Percentiles rank a stretch among this genome's conserved stretches.
phyloP scores from a whole-genome alignment of 768 basidiomycete genomes.

The Sarcodon sp. region DNA sequence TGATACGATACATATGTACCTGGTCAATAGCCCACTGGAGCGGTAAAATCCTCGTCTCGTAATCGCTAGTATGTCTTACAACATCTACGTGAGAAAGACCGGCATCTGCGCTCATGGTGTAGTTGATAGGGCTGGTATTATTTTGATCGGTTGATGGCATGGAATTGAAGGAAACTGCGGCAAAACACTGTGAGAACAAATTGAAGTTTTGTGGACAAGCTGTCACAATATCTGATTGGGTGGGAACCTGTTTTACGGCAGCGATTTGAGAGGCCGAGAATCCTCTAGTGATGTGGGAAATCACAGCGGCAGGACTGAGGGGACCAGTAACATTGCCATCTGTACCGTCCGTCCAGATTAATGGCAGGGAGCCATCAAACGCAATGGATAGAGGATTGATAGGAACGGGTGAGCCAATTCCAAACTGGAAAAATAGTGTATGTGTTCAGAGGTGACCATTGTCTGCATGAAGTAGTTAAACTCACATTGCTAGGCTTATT shows the following conservation, averaged over 20 bases:
- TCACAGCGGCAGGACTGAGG: conserved; percentile 47
- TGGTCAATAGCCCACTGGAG: conserved; percentile 69
- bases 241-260: conserved; percentile 33
- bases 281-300: conserved; percentile 39
- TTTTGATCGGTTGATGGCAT: conserved; percentile 24
- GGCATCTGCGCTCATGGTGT: conserved; percentile 57
- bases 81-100: conserved; percentile 59
- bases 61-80: conserved; percentile 49
- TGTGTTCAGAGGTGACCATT: not conserved
- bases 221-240: conserved; percentile 33
- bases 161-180: conserved; percentile 47
- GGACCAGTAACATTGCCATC: conserved; percentile 28
- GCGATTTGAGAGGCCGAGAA: conserved; percentile 35
- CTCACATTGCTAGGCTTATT: conserved; percentile 48
- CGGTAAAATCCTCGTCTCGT: conserved; percentile 55
- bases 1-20: conserved; percentile 20
- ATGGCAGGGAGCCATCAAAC: conserved; percentile 37
- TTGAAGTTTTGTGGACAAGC: conserved; percentile 69
- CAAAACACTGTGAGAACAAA: conserved; percentile 55
- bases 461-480: not conserved
- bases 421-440: conserved; percentile 32
- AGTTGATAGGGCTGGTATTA: conserved; percentile 32
- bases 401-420: conserved; percentile 43
- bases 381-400: conserved; percentile 31
- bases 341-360: conserved; percentile 63